Conservation (phyloP, 2,329 filamentous ascomycete species). For the Botrytis medusae region DNA sequence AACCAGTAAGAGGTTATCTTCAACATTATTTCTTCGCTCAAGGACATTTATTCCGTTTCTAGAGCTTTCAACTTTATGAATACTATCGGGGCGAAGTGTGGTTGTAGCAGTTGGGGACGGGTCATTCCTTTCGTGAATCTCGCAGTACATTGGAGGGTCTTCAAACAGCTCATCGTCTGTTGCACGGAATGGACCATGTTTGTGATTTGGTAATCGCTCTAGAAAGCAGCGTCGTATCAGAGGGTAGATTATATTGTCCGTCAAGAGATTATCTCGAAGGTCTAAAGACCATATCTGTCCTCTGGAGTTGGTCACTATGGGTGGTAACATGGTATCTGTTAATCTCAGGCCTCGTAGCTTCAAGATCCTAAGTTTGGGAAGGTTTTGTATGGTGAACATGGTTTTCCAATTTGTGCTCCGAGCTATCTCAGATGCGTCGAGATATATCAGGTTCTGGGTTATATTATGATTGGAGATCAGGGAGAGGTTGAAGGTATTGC, state of each 20-base stretch:
- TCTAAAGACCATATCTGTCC: slow-evolving; percentile 58
- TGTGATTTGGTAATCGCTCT: neutral
- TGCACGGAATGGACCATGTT: neutral
- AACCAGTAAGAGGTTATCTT: slow-evolving; percentile 45
- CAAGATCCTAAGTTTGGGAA: slow-evolving; percentile 49
- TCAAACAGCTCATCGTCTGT: slow-evolving; percentile 41
- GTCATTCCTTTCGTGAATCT: neutral
- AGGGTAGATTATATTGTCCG: slow-evolving; percentile 45
- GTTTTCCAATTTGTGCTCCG: slow-evolving; percentile 1
- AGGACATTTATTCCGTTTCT: slow-evolving; percentile 32
- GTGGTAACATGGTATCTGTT: slow-evolving; percentile 43
- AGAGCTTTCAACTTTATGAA: neutral
- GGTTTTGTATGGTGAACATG: slow-evolving; percentile 41
- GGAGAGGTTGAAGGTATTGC: slow-evolving; percentile 11
- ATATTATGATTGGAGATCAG: neutral
- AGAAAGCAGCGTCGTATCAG: slow-evolving; percentile 34
- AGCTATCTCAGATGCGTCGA: slow-evolving; percentile 29
- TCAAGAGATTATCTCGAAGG: slow-evolving; percentile 52
- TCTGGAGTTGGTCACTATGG: slow-evolving; percentile 42
- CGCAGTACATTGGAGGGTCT: slow-evolving; percentile 35
- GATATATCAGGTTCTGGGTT: slow-evolving; percentile 26
- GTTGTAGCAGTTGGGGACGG: neutral
- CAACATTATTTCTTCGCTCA: slow-evolving; percentile 33
- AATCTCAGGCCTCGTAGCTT: slow-evolving; percentile 52
- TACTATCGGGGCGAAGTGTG: neutral